These are phyloP conservation scores for Globisporangium paddicum DNA, from an alignment of 352 stramenopile species.

Conservation along the genomic window DNA sequence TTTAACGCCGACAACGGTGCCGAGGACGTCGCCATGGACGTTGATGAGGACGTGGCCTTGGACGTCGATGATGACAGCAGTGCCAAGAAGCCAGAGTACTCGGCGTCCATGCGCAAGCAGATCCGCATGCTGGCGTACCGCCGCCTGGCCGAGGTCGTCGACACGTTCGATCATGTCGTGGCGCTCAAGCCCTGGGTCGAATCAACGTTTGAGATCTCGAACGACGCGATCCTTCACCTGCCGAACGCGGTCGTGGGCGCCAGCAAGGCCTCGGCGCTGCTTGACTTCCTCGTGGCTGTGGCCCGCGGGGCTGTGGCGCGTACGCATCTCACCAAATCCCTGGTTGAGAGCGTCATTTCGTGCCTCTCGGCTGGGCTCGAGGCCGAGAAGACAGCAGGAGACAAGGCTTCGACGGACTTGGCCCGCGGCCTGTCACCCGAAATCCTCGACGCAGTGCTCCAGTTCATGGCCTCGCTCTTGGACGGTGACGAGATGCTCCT, in stretches of 20 bases:
- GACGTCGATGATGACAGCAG: constrained; percentile 17
- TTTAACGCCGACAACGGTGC: constrained; percentile 29
- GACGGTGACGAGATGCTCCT: constrained; percentile 53
- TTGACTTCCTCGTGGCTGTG: constrained; percentile 73
- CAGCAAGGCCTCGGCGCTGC: constrained; percentile 65
- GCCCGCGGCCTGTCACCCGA: constrained; percentile 51
- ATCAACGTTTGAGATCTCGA: constrained; percentile 34
- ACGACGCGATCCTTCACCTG: constrained; percentile 62
- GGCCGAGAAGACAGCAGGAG: constrained; percentile 7
- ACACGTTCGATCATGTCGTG: constrained; percentile 73
- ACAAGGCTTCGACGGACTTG: constrained; percentile 13
- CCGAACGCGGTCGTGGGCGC: constrained; percentile 69
- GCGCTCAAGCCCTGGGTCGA: constrained; percentile 59
- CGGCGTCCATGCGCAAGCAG: constrained; percentile 67
- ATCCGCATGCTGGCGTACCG: constrained; percentile 77
- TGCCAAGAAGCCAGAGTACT: constrained; percentile 20
- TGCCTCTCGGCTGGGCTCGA: constrained; percentile 61
- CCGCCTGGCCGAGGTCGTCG: constrained; percentile 65
- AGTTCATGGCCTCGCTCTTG: constrained; percentile 77
- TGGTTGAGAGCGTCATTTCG: constrained; percentile 51
- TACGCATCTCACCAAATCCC: constrained; percentile 25
- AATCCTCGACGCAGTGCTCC: constrained; percentile 63
- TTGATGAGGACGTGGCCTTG: constrained; percentile 15
- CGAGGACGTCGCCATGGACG: constrained; percentile 14
- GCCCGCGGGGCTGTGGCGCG: constrained; percentile 37